Evolutionary conservation across 1,284 basidiomycete species (phyloP).

Genomic region (Ustilago shanxiensis): DNA sequence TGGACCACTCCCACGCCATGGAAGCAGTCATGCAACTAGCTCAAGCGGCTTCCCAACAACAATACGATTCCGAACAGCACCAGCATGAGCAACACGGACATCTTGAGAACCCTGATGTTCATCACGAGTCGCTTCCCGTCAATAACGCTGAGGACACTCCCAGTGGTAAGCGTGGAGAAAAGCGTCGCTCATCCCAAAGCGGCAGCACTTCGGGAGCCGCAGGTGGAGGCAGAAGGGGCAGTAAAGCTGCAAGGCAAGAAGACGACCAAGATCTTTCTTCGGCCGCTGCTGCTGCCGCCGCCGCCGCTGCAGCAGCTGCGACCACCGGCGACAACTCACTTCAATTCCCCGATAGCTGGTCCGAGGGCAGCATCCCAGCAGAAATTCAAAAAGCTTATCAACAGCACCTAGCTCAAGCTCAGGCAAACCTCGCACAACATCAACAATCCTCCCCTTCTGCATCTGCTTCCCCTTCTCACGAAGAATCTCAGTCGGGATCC

Average conservation of each 20-base stretch:
- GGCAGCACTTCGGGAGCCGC: background rate
- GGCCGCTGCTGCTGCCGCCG: conserved; percentile 24
- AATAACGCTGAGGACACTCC: conserved; percentile 9
- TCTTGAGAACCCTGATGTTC: conserved; percentile 21
- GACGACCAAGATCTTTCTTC: conserved; percentile 20
- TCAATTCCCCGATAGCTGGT: conserved; percentile 34
- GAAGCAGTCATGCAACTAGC: conserved; percentile 53
- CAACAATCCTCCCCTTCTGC: background rate
- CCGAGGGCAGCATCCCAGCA: conserved; percentile 26
- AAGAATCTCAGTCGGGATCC: background rate
- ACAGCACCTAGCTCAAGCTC: conserved; percentile 37
- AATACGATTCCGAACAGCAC: conserved; percentile 35
- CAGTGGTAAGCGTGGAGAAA: conserved; percentile 22
- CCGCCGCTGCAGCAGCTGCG: conserved; percentile 19
- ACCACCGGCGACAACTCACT: conserved; percentile 3
- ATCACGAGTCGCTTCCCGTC: conserved; percentile 34
- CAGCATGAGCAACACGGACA: conserved; percentile 39
- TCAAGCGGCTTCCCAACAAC: conserved; percentile 51
- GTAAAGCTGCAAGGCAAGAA: conserved; percentile 24
- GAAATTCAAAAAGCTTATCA: conserved; percentile 48
- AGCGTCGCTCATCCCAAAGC: conserved; percentile 22
- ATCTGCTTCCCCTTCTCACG: background rate
- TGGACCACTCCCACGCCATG: conserved; percentile 29
- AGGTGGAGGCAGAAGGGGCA: conserved; percentile 1
- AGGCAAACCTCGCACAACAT: conserved; percentile 15